Conservation (phyloP, 495 filamentous ascomycete species). For the Lentithecium fluviatile region DNA sequence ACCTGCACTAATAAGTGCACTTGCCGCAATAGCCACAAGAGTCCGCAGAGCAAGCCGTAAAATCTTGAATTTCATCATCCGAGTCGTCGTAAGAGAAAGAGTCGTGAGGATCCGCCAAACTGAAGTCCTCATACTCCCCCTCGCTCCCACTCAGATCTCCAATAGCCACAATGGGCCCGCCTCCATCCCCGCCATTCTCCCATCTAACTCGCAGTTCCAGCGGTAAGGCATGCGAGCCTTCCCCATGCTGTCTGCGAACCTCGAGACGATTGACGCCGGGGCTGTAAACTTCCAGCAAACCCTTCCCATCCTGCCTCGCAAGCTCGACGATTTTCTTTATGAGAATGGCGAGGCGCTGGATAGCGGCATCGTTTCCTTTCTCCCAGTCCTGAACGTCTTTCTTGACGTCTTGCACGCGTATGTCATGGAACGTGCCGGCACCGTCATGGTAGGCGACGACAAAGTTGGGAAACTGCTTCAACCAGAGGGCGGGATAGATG, state of each 20-base stretch:
- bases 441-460: slow-evolving; percentile 58
- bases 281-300: slow-evolving; percentile 49
- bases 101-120: not conserved
- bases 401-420: slow-evolving; percentile 49
- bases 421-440: slow-evolving; percentile 54
- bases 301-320: slow-evolving; percentile 38
- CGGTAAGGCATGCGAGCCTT: slow-evolving; percentile 38
- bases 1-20: slow-evolving; percentile 6
- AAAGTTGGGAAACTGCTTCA: slow-evolving; percentile 61
- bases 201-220: slow-evolving; percentile 1
- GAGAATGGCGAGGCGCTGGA: slow-evolving; percentile 47
- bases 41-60: slow-evolving; percentile 15
- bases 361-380: slow-evolving; percentile 41
- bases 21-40: slow-evolving; percentile 14
- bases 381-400: slow-evolving; percentile 56
- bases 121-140: not conserved
- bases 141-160: slow-evolving; percentile 7
- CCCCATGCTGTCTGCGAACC: slow-evolving; percentile 45
- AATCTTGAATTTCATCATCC: slow-evolving; percentile 35
- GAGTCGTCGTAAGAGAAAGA: not conserved
- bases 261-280: slow-evolving; percentile 43
- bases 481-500: slow-evolving; percentile 58
- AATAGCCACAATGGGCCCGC: not conserved
- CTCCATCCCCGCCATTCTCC: not conserved
- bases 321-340: slow-evolving; percentile 50